Conservation (phyloP, 176 grass and related monocot species). For the Cenchrus americanus region DNA sequence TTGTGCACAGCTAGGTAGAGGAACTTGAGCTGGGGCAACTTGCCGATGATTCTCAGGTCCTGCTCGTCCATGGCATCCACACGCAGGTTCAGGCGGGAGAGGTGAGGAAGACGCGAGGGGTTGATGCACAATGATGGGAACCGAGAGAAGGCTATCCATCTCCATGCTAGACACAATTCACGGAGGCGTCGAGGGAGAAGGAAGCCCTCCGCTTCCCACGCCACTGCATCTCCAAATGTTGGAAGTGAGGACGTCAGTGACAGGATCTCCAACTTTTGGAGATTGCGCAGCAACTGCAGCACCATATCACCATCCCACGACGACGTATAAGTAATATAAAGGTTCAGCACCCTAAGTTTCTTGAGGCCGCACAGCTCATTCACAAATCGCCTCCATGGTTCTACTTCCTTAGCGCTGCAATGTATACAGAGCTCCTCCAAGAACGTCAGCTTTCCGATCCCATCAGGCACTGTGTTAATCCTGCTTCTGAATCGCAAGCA, state of each 20-base stretch:
- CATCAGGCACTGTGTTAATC: rapidly evolving
- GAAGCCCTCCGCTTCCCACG: neutral
- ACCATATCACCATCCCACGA: neutral
- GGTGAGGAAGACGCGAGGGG: neutral
- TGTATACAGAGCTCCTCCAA: neutral
- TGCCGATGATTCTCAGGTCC: neutral
- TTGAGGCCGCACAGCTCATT: neutral
- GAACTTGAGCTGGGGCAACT: neutral
- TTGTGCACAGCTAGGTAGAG: neutral
- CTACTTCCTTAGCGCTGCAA: too few species aligned
- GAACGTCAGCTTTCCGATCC: neutral
- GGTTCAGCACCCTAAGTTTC: neutral
- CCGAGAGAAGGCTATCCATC: too few species aligned
- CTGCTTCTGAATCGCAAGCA: neutral
- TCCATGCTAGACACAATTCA: too few species aligned
- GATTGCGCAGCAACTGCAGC: neutral
- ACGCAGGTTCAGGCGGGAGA: neutral
- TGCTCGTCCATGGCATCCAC: neutral
- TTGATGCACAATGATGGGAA: neutral
- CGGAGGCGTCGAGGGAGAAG: neutral
- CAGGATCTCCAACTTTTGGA: neutral
- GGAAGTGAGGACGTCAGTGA: too few species aligned
- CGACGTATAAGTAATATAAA: too few species aligned
- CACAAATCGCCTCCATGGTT: rapidly evolving
- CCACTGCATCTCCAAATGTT: too few species aligned